Conservation (phyloP, 2,329 filamentous ascomycete species). For the Aspergillus fumigatiaffinis region DNA sequence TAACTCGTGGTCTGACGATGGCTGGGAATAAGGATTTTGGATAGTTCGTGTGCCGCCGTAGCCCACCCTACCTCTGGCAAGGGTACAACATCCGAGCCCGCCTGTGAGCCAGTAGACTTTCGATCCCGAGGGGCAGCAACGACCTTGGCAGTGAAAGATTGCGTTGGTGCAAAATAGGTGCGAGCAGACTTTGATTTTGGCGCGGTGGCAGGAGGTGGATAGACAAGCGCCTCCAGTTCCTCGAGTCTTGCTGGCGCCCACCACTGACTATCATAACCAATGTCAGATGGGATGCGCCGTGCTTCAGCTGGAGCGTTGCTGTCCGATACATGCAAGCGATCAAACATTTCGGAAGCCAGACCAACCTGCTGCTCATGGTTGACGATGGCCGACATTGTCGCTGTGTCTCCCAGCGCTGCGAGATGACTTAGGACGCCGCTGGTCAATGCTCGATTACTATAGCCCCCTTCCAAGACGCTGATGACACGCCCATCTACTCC, state of each 20-base stretch:
- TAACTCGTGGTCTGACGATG: conserved; percentile 72
- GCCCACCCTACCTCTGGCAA: conserved; percentile 83
- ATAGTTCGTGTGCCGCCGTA: conserved; percentile 76
- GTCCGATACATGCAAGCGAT: conserved; percentile 29
- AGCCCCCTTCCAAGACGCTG: conserved; percentile 92
- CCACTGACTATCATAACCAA: conserved; percentile 65
- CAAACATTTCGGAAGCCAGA: conserved; percentile 57
- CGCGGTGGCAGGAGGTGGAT: conserved; percentile 48
- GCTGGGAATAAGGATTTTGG: conserved; percentile 73
- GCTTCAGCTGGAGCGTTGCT: conserved; percentile 1
- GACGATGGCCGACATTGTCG: conserved; percentile 35
- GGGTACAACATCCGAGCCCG: conserved; percentile 57
- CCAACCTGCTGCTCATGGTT: conserved; percentile 28
- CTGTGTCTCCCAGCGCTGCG: conserved; percentile 64
- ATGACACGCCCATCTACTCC: conserved; percentile 79
- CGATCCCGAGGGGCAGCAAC: conserved; percentile 61
- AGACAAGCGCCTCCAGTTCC: conserved; percentile 61
- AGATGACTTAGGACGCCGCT: conserved; percentile 89
- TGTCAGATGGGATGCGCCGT: conserved; percentile 8
- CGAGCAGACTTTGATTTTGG: conserved; percentile 55
- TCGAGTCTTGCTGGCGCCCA: conserved; percentile 66
- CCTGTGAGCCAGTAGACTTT: conserved; percentile 37
- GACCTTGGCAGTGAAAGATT: conserved; percentile 79
- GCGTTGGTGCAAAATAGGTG: conserved; percentile 82
- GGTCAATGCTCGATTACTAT: conserved; percentile 84